Evolutionary conservation across 1,284 basidiomycete species (phyloP), one percentile per base, ranked within the genome.

Genomic region (Ganoderma lucidum): DNA sequence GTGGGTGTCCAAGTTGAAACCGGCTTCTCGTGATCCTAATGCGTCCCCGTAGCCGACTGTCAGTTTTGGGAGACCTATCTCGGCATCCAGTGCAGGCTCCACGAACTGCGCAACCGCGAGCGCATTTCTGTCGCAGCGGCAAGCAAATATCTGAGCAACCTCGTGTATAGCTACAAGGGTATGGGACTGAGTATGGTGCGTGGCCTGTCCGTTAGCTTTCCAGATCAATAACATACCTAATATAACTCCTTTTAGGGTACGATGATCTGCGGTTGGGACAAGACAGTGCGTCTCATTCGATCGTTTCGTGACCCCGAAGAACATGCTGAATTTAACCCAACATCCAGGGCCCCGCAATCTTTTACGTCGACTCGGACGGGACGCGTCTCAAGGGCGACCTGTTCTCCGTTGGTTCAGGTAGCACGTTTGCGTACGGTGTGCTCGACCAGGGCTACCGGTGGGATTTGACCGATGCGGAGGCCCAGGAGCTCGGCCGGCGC

Each of bases 241-340:
- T 59, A 35, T 65, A 51, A 63, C 41, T 17, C 3, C 60, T 17
- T 48, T 23, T 44, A 96, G 95, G 98, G 98, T 68, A 99, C 98
- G 2, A 99, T 99, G 98, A 98, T 99, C 74, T 99, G 97, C 77
- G 98, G 98, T 37, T 99, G 97, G 97, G 98, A 99, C 84, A 99
- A 99, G 87, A 98, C 97, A 12, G 94, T 94, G 73, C 75, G 91
- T 82, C 10, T 14, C 8, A 19, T n/a, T 6, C 45, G 2, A 3
- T 14, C 6, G 1, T 15, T n/a, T 23, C 28, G 15, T 6, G 14
- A 41, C 9, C 8, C 14, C 9, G 15, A 6, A 48, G 4, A 17
- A 48, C 17, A 23, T 19, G 8, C 19, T 48, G 30, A 32, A 32
- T 23, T 44, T 6, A 37, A 2, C 19, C 6, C 30, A 6, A 8